Conservation (phyloP, 1,284 basidiomycete genomes). For the Phenoliferia sp. region DNA sequence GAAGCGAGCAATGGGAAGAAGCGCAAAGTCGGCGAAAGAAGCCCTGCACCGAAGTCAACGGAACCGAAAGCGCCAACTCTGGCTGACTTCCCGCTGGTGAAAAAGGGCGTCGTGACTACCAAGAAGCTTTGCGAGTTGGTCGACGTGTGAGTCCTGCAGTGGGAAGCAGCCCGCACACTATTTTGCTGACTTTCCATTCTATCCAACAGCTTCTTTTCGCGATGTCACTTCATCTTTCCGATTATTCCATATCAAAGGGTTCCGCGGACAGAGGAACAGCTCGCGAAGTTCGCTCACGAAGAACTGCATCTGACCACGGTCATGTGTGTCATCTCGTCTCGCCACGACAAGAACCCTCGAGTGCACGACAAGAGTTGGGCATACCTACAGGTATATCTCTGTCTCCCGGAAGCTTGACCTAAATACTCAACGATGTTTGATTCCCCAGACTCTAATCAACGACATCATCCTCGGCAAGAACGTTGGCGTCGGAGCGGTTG, state of each 20-base stretch:
- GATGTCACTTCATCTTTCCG: slow-evolving; percentile 47
- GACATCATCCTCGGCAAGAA: slow-evolving; percentile 41
- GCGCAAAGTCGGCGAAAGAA: background rate
- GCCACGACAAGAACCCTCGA: slow-evolving; percentile 33
- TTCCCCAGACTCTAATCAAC: slow-evolving; percentile 39
- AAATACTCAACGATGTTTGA: background rate
- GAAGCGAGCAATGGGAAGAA: background rate
- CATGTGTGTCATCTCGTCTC: slow-evolving; percentile 46
- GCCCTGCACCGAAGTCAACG: slow-evolving; percentile 15
- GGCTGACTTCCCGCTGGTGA: slow-evolving; percentile 43
- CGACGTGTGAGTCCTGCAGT: slow-evolving; percentile 15
- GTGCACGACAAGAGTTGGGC: slow-evolving; percentile 25
- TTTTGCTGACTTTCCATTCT: background rate
- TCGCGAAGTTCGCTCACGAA: slow-evolving; percentile 42
- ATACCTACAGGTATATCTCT: slow-evolving; percentile 17
- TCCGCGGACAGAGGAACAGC: slow-evolving; percentile 41
- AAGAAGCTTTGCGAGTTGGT: slow-evolving; percentile 40
- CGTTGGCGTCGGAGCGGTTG: slow-evolving; percentile 45
- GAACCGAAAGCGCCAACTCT: slow-evolving; percentile 18
- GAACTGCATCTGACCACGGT: slow-evolving; percentile 46
- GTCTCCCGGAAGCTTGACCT: background rate
- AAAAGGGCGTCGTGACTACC: slow-evolving; percentile 41
- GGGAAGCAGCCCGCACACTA: background rate
- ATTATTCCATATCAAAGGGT: slow-evolving; percentile 44
- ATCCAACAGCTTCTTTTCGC: slow-evolving; percentile 40